These are phyloP conservation scores for Termitomyces sp. DNA, from an alignment of 768 basidiomycete genomes.

Conservation along the genomic window DNA sequence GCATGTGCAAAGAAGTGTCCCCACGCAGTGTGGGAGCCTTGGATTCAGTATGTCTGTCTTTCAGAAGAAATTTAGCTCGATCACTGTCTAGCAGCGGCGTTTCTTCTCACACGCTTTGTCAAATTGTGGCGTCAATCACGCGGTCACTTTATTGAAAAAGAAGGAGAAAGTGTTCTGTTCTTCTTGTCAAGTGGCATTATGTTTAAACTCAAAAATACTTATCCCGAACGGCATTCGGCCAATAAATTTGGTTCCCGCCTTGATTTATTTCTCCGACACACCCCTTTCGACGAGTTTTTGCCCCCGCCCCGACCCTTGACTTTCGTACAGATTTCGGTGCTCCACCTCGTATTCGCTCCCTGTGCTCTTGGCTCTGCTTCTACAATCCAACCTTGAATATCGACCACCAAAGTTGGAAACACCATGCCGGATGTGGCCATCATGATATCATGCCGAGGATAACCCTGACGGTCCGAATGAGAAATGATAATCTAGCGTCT, in stretches of 20 bases:
- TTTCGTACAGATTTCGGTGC: too few relatives aligned
- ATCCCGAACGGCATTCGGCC: neutral
- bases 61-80: neutral
- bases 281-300: too few relatives aligned
- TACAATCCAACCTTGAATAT: too few relatives aligned
- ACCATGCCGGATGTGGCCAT: neutral
- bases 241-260: too few relatives aligned
- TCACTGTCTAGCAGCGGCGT: neutral
- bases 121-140: conserved; percentile 8
- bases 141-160: neutral
- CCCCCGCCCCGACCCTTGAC: neutral
- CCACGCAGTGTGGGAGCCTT: neutral
- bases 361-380: too few relatives aligned
- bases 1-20: neutral
- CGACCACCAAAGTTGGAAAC: neutral
- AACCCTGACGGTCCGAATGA: neutral
- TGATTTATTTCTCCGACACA: too few relatives aligned
- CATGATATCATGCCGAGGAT: neutral
- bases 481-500: neutral
- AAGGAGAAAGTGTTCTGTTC: neutral
- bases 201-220: neutral
- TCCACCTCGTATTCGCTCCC: neutral
- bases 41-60: neutral
- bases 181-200: neutral
- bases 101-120: conserved; percentile 5